A percentile compares a stretch with the other conserved stretches of the same genome.
phyloP scores from a whole-genome alignment of 106 monocot species.

The Dioscorea alata region DNA sequence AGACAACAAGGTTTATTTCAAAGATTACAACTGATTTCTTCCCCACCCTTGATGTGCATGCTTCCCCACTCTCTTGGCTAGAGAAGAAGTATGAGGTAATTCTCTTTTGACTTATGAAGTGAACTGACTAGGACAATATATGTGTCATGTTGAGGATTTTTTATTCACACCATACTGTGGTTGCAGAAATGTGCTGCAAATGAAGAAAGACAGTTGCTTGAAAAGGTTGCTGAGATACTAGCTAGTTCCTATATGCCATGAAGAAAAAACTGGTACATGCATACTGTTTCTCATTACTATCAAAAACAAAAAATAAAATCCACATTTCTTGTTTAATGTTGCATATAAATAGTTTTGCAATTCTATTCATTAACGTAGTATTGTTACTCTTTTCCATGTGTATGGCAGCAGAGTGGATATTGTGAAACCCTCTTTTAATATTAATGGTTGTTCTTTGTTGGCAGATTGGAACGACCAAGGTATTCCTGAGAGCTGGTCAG shows the following conservation, averaged over 20 bases:
- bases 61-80: slow-evolving; percentile 67
- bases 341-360: too few species aligned
- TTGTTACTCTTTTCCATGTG: too few species aligned
- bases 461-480: slow-evolving; percentile 8
- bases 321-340: too few species aligned
- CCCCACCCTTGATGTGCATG: slow-evolving; percentile 63
- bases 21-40: slow-evolving; percentile 76
- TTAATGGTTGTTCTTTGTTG: not conserved
- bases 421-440: too few species aligned
- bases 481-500: slow-evolving; percentile 10
- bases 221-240: slow-evolving; percentile 40
- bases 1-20: slow-evolving; percentile 73
- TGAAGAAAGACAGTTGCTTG: slow-evolving; percentile 39
- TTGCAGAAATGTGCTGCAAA: slow-evolving; percentile 37
- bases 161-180: not conserved
- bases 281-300: not conserved
- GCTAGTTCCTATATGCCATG: slow-evolving; percentile 28
- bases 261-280: slow-evolving; percentile 33
- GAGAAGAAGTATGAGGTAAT: slow-evolving; percentile 96
- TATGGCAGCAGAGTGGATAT: too few species aligned
- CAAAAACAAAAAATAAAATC: too few species aligned
- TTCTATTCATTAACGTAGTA: too few species aligned
- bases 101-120: not conserved
- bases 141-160: too few species aligned
- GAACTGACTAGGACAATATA: too few species aligned